Evolutionary conservation across 176 grass and related monocot species (phyloP).

Genomic region (Bolboschoenus planiculmis): DNA sequence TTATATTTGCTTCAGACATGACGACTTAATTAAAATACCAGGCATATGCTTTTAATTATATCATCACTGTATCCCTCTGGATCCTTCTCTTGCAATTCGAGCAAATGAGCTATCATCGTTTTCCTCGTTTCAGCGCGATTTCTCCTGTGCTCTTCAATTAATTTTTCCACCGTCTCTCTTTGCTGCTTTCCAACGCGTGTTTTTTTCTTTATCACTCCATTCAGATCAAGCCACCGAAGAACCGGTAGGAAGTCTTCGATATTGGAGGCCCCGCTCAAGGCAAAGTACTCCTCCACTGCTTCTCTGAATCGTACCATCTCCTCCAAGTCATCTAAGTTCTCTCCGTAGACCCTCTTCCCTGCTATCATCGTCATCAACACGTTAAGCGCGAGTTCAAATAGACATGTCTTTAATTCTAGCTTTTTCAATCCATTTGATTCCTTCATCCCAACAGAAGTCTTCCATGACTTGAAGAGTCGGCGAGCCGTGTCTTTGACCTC

Average conservation of each 20-base stretch:
- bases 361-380: constrained; percentile 5
- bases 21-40: constrained; percentile 1
- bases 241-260: constrained; percentile 14
- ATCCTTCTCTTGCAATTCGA: constrained; percentile 14
- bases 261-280: neutral
- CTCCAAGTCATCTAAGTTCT: neutral
- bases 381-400: neutral
- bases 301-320: neutral
- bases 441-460: neutral
- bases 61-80: constrained; percentile 12
- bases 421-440: neutral
- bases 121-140: neutral
- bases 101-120: constrained; percentile 8
- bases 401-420: constrained; percentile 7
- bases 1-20: neutral
- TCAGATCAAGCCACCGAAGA: neutral
- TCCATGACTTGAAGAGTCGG: constrained; percentile 5
- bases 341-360: neutral
- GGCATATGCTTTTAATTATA: neutral
- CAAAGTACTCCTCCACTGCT: neutral
- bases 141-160: constrained; percentile 15
- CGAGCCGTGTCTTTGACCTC: constrained; percentile 3
- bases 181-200: neutral
- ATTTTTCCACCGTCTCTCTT: neutral
- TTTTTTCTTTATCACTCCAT: constrained; percentile 3